Conservation (phyloP, 2,329 filamentous ascomycete species). For the Aspergillus costaricaensis region DNA sequence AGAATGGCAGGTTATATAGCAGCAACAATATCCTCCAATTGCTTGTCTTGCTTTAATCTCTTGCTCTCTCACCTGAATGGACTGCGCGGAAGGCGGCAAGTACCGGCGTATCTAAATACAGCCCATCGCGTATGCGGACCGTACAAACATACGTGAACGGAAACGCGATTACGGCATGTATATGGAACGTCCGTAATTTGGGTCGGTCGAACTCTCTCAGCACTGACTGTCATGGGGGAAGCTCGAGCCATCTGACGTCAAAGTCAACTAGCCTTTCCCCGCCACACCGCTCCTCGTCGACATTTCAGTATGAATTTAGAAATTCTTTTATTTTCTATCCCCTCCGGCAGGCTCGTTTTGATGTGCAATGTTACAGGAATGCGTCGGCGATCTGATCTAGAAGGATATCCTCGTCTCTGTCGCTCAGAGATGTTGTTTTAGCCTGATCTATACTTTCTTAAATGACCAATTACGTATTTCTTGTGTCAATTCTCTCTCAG, state of each 20-base stretch:
- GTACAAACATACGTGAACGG: neutral
- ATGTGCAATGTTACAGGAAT: neutral
- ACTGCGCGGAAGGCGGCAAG: neutral
- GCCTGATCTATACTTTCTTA: no score
- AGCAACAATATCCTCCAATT: no score
- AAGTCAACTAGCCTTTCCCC: constrained; percentile 1
- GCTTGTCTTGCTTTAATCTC: no score
- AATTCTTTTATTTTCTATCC: no score
- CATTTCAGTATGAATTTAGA: neutral
- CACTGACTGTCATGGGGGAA: constrained; percentile 8
- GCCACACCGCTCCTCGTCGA: constrained; percentile 22
- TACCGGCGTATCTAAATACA: neutral
- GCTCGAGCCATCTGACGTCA: constrained; percentile 26
- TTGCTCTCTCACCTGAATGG: neutral
- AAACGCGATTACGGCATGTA: neutral
- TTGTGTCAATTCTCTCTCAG: neutral
- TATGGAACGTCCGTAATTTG: neutral
- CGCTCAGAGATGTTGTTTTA: neutral
- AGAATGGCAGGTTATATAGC: no score
- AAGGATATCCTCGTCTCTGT: neutral
- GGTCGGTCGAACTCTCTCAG: neutral
- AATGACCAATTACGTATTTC: neutral
- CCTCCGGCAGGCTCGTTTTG: neutral
- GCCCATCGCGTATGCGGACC: neutral
- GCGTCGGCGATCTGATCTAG: neutral